Evolutionary conservation across 2,329 filamentous ascomycete genomes (phyloP), one percentile per base, ranked within the genome.

Genomic region (Fusarium solani-melongenae): DNA sequence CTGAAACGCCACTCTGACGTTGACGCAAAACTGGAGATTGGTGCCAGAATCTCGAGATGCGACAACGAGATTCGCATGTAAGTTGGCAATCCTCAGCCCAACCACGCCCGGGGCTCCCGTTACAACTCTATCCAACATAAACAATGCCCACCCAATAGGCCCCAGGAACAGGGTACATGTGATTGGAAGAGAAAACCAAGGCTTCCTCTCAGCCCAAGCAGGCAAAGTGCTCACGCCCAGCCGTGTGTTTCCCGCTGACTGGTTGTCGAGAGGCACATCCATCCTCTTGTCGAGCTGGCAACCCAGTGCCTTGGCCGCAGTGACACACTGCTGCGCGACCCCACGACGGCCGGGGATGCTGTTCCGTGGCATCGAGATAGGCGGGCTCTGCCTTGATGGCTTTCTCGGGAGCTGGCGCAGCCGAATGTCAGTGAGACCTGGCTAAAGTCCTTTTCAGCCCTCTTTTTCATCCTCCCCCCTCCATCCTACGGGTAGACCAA

Each of bases 181-280:
- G 17, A 38, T 57, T 34, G 33, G 38, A 20, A 41, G 34, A 15
- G 6, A 46, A 61, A 62, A 31, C 49, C 61, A 63, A 59, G 68
- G 41, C 61, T 66, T 67, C 7, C 29, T 31, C 17, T 53, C 67
- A 71, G 69, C 62, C 66, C 64, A 64, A 62, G 46, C 65, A 72
- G 46, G 60, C 55, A 55, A 20, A 33, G 58, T 38, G 49, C n/a
- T 69, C 71, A 74, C 41, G 49, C 57, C 22, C 58, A 69, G 76
- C 64, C 76, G 76, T 78, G 74, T 78, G 76, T 78, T 78, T 69
- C 66, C 58, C 63, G 58, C 67, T 76, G 41, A 78, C 27, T 78
- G 74, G 76, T 38, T 56, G 49, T 56, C 41, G 57, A 67, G 55
- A 49, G 31, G 22, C 44, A 46, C 34, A 36, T 46, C 44, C 44